A percentile compares a stretch with the other conserved stretches of the same genome.
Conservation (phyloP, 345 rosid genomes). For the Camelina sativa region DNA sequence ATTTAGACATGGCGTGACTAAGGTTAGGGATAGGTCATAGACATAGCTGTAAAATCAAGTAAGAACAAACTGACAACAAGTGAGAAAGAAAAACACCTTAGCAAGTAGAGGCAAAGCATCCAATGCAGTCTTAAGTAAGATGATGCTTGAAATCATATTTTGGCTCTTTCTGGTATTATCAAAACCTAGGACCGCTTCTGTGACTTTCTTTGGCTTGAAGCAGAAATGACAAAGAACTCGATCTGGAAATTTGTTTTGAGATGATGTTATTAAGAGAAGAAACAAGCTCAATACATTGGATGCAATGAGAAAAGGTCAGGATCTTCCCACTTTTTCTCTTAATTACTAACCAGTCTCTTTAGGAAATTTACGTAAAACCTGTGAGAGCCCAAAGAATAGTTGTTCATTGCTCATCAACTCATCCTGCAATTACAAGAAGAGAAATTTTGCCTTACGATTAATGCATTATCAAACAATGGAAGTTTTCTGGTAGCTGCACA, state of each 20-base stretch:
- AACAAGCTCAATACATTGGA: constrained; percentile 25
- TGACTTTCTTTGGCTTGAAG: constrained; percentile 88
- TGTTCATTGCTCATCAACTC: constrained; percentile 96
- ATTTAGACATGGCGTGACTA: constrained; percentile 8
- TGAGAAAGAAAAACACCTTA: constrained; percentile 54
- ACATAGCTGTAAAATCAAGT: constrained; percentile 4
- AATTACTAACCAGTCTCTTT: constrained; percentile 80
- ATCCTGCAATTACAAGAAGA: constrained; percentile 62
- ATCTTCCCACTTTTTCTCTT: constrained; percentile 27
- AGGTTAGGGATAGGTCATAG: constrained; percentile 16
- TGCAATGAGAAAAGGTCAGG: constrained; percentile 20
- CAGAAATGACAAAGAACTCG: constrained; percentile 97
- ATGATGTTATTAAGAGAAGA: constrained; percentile 25
- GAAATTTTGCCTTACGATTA: constrained; percentile 26
- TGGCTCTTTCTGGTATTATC: constrained; percentile 86
- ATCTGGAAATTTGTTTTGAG: constrained; percentile 56
- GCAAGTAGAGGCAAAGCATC: constrained; percentile 92
- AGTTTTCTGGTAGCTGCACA: constrained; percentile 10
- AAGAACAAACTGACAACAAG: constrained; percentile 11
- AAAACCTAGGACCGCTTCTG: constrained; percentile 62
- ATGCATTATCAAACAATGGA: constrained; percentile 22
- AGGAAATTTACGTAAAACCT: constrained; percentile 92
- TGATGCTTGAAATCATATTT: constrained; percentile 82
- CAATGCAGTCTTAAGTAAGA: constrained; percentile 90
- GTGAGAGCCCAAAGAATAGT: constrained; percentile 93